These are phyloP conservation scores for Myxozyma melibiosi DNA, from an alignment of 805 yeast species.

Conservation along the genomic window DNA sequence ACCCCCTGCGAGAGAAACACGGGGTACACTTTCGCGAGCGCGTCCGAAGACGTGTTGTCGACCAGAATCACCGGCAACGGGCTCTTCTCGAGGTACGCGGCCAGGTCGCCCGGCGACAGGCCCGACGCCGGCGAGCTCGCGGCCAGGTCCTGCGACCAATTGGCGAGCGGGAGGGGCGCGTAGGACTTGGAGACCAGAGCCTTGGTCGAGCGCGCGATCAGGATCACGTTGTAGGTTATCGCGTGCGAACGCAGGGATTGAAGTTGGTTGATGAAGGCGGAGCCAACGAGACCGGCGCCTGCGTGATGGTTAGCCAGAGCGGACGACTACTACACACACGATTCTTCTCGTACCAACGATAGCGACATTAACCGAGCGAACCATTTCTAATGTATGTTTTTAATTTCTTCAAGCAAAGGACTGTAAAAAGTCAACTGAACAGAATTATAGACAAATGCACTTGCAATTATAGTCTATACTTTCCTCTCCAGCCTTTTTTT, in stretches of 20 bases:
- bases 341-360: conserved; percentile 69
- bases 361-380: conserved; percentile 65
- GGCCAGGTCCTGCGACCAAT: conserved; percentile 56
- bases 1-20: conserved; percentile 72
- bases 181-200: conserved; percentile 71
- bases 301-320: no score
- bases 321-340: no score
- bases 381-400: conserved; percentile 43
- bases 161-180: conserved; percentile 64
- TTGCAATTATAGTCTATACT: no score
- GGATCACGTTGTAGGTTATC: conserved; percentile 72
- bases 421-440: background rate
- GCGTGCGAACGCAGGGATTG: conserved; percentile 47
- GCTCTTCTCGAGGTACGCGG: conserved; percentile 64
- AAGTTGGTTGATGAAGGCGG: conserved; percentile 74
- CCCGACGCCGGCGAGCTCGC: conserved; percentile 51
- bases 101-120: conserved; percentile 59
- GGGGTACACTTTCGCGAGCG: conserved; percentile 77
- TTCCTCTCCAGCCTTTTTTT: no score
- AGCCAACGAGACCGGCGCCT: conserved; percentile 95
- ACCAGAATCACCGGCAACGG: conserved; percentile 78
- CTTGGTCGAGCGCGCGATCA: conserved; percentile 73
- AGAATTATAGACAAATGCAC: no score
- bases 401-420: background rate
- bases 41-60: conserved; percentile 89